Percentiles rank a stretch among this genome's conserved stretches.
Evolutionary conservation across 2,329 filamentous ascomycete species (phyloP).

Genomic region (Myrmaecium sp.): DNA sequence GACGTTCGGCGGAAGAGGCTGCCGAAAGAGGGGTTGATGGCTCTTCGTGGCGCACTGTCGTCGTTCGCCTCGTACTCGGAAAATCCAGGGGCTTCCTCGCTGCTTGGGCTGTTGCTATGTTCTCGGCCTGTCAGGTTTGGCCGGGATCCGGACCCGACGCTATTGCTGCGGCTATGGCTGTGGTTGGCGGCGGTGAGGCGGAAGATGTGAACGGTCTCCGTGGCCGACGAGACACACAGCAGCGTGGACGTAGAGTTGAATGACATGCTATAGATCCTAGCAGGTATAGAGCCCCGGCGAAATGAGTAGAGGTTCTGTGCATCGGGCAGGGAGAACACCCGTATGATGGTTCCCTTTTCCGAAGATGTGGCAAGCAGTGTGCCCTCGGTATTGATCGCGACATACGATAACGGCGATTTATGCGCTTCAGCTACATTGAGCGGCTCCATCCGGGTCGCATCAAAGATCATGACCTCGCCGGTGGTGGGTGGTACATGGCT

Average conservation of each 20-base stretch:
- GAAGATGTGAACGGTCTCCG: constrained; percentile 94
- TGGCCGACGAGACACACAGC: constrained; percentile 87
- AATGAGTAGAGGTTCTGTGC: constrained; percentile 95
- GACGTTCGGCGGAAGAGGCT: constrained; percentile 89
- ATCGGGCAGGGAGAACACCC: constrained; percentile 81
- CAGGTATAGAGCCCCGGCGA: constrained; percentile 83
- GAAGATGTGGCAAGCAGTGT: constrained; percentile 86
- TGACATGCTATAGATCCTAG: constrained; percentile 95
- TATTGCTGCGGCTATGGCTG: constrained; percentile 18
- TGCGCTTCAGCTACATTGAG: constrained; percentile 94
- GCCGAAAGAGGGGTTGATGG: constrained; percentile 58
- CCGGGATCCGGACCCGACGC: constrained; percentile 11
- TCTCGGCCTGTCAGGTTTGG: constrained; percentile 15
- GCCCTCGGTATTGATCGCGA: constrained; percentile 83
- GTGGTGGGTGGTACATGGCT: constrained; percentile 63
- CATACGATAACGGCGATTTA: constrained; percentile 74
- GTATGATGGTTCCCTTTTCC: constrained; percentile 93
- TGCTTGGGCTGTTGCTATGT: constrained; percentile 25
- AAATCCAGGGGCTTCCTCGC: constrained; percentile 14
- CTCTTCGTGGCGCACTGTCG: constrained; percentile 19
- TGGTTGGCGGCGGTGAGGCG: constrained; percentile 37
- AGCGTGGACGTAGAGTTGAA: constrained; percentile 91
- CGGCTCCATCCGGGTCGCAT: constrained; percentile 74
- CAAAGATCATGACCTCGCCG: constrained; percentile 85
- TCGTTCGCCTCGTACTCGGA: constrained; percentile 23